Base-by-base conservation (phyloP, 176 grass and related monocot species). In the Alopecurus myosuroides region DNA sequence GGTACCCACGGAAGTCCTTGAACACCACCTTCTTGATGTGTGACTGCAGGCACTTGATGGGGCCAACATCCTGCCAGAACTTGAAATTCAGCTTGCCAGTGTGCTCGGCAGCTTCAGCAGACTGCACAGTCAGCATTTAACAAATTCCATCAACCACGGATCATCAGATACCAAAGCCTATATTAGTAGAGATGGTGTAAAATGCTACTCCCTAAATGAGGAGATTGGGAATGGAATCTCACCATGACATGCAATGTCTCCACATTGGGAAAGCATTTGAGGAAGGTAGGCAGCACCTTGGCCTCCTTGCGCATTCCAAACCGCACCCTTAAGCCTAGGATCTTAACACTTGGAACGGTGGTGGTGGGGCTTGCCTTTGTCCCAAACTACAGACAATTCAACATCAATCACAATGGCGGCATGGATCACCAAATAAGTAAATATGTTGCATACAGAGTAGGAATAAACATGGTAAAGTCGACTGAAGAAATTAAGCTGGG, bases 231-330 rank as follows among this genome's bases (percentile, higher is more conserved):
- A 37, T 55, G 28, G 14, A 73, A 75, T 67, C 45, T 75, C 66
- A 86, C 88, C 74, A 71, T 39, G 49, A 86, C 33, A 73, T 90
- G 83, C 42, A 90, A 49, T 48, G 83, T 86, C 44, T 86, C 34
- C 6, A 78, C 56, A 57, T 77, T 81, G 51, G 88, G 79, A 29
- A 90, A 90, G 53, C 88, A 90, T 78, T 72, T 90, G 23, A 90
- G 88, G 31, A 83, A 78, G 8, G 15, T 41, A 3, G 78, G 78
- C 34, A 90, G 55, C 74, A 55, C 34, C 65, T 86, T 90, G 35
- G 63, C 65, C 70, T 82, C 84, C 19, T 61, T 81, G 78, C 51
- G 74, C 25, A 82, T 29, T 35, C 74, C 74, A n/a, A 90, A 82
- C 20, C 18, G 33, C 22, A 86, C 65, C 65, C 71, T 74, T 66